phyloP scores from a whole-genome alignment of 192 early-diverging fungal genomes.

The Chytriomyces sp. region DNA sequence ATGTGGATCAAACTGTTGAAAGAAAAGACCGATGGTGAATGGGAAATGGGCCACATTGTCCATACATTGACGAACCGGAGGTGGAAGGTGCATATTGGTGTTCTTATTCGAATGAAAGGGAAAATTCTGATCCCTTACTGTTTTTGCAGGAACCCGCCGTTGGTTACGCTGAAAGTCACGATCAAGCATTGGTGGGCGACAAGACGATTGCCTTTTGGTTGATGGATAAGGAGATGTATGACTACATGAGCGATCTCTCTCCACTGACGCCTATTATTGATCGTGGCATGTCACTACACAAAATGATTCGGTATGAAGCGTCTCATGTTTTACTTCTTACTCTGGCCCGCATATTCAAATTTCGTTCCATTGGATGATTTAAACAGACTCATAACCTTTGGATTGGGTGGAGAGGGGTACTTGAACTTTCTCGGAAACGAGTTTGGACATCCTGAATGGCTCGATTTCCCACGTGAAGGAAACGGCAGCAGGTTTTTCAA shows the following conservation, averaged over 20 bases:
- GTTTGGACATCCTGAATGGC: constrained; percentile 99
- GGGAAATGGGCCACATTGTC: constrained; percentile 86
- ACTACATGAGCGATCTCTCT: constrained; percentile 84
- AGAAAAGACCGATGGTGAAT: constrained; percentile 88
- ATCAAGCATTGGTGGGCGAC: constrained; percentile 98
- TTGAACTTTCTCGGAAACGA: constrained; percentile 98
- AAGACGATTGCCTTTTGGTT: constrained; percentile 99
- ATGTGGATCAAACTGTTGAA: constrained; percentile 99
- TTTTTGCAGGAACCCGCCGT: constrained; percentile 85
- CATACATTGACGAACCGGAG: constrained; percentile 91
- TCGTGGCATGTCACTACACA: constrained; percentile 92
- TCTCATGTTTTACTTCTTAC: neutral
- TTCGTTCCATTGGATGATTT: neutral
- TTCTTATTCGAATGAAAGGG: neutral
- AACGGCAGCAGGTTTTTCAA: constrained; percentile 60
- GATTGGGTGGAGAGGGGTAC: constrained; percentile 94
- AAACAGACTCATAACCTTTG: constrained; percentile 78
- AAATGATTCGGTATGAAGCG: constrained; percentile 78
- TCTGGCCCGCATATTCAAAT: neutral
- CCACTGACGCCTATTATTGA: constrained; percentile 88
- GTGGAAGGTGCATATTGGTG: constrained; percentile 61
- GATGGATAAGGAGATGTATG: constrained; percentile 99
- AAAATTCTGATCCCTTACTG: neutral
- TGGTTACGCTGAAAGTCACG: constrained; percentile 94
- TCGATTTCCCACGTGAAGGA: constrained; percentile 95